Evolutionary conservation across 2,329 filamentous ascomycete species (phyloP), one percentile per base, ranked within the genome.

Genomic region (Pestalotiopsis sp.): DNA sequence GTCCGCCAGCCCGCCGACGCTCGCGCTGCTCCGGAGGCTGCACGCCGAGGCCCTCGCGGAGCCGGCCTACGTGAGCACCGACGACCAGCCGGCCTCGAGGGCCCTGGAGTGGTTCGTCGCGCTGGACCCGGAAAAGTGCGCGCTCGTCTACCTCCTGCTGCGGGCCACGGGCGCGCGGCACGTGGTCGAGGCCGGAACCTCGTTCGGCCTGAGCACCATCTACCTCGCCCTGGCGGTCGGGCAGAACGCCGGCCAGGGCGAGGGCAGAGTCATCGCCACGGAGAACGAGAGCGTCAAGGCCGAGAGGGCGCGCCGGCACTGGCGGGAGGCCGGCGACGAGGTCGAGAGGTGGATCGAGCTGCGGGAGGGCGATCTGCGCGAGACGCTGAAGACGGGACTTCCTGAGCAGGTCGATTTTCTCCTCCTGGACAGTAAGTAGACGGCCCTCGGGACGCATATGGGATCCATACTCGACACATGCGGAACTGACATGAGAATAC

Each of bases 201-300:
- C 84, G 57, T 91, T 88, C 68, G 89, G 89, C 2, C 83, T 91
- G 1, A 88, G 85, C 67, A 90, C 88, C 0, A 88, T 91, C 59
- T 91, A 90, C 69, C 82, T 91, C 2, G 87, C 88, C 0, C 79
- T 90, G 2, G 89, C 87, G 0, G 86, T 87, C 0, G 81, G 81
- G 0, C 81, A 86, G 67, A 89, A 86, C 68, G 80, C 79, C 0
- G 72, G 70, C 0, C 69, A 65, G 2, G 64, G 31, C 65, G 39
- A 45, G 1, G 85, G 82, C 0, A 81, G 72, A 52, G 88, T 91
- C 0, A 86, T 91, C 73, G 88, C 84, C 0, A 91, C 89, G 0
- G 89, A 91, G 76, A 85, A 89, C 31, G 89, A 91, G 74, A 74
- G 79, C 0, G 75, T 72, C 5, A 91, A 91, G 76, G 87, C 87